Base-by-base conservation (phyloP, 192 early-diverging fungal species). In the Jimgerdemannia flammicorona region DNA sequence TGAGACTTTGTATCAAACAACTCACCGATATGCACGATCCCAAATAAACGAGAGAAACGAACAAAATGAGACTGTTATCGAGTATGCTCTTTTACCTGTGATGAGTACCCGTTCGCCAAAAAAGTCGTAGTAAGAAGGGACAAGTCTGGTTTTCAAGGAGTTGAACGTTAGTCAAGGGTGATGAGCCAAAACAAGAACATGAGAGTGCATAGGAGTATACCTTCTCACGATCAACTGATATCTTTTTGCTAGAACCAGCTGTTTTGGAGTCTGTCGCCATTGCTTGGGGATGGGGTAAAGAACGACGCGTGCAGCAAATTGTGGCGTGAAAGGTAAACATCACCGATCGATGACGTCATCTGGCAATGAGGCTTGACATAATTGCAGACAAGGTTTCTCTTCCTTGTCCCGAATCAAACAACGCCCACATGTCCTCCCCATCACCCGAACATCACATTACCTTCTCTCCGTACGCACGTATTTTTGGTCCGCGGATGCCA, bases 101-200 rank as follows among this genome's bases (percentile, higher is more conserved):
- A 70, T 88, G 86, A n/a, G 69, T 40, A 29, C 81, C 79, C 14
- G 74, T 73, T 18, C 75, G 75, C 42, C 77, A 79, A 72, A 81
- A 90, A 18, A 90, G 70, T 69, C 86, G 81, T n/a, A 90, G 74
- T 69, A 90, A 77, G 77, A 90, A 90, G 18, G 89, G 89, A 69
- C 85, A 87, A 3, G 74, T 79, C 84, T 85, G 49, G 49, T 59
- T 59, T 59, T 59, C 49, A 59, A 59, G 2, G 49, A 59, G 14
- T 10, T 29, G 49, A 10, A 59, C 8, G 49, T 59, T 14, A 59
- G 14, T 59, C 6, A 59, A 10, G 14, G 8, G 49, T 59, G 6
- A 2, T 59, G 49, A 6, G 0, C 8, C 6, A 59, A 14, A 59
- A 14, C 49, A 59, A 10, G 49, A 14, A 29, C 29, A 29, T 0